phyloP scores from a whole-genome alignment of 2,329 filamentous ascomycete genomes.

The Trichoderma aggressivum region DNA sequence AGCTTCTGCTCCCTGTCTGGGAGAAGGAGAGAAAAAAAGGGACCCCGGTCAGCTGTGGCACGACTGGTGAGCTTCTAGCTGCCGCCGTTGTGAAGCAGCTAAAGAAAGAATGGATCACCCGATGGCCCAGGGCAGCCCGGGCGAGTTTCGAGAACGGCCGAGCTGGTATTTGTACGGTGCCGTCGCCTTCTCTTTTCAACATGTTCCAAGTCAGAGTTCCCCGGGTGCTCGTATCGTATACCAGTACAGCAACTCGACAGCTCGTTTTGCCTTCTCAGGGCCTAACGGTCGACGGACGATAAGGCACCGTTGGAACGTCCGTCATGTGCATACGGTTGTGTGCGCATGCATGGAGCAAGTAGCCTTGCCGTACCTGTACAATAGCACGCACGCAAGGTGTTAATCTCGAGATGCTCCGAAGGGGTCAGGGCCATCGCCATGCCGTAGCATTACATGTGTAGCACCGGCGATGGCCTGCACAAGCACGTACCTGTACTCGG shows the following conservation, averaged over 20 bases:
- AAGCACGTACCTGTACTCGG: neutral
- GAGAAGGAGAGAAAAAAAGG: neutral
- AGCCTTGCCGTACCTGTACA: neutral
- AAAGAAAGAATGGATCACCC: neutral
- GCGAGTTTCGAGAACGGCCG: conserved; percentile 3
- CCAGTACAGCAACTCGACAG: neutral
- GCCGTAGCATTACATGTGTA: neutral
- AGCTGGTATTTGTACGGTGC: neutral
- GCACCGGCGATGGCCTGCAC: neutral
- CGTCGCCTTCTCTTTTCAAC: neutral
- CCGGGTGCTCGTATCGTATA: neutral
- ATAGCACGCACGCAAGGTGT: neutral
- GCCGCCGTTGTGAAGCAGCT: conserved; percentile 15
- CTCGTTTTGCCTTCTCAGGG: neutral
- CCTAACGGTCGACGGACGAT: neutral
- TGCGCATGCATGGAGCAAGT: neutral
- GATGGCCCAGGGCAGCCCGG: neutral
- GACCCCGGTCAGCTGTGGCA: conserved; percentile 14
- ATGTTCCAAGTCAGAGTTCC: neutral
- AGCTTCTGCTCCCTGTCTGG: conserved; percentile 8
- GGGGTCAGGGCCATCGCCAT: neutral
- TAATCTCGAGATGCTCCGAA: conserved; percentile 1
- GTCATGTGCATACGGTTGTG: conserved; percentile 11
- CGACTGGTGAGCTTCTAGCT: conserved; percentile 16
- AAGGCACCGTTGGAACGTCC: neutral